Evolutionary conservation across 345 rosid species (phyloP).

Genomic region (Syzygium oleosum): DNA sequence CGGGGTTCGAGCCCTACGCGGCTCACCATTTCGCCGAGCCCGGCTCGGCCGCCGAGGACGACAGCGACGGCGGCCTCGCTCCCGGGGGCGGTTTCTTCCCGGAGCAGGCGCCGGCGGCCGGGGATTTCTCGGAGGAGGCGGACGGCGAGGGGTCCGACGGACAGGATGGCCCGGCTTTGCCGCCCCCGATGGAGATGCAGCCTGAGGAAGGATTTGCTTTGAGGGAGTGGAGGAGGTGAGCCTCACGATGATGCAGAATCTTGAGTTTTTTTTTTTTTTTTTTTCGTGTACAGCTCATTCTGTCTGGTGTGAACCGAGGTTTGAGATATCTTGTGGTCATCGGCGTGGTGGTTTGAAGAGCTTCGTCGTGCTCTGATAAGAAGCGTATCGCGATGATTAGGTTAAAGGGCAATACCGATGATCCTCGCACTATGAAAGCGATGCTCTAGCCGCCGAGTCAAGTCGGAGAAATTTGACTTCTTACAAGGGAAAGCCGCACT

Average conservation of each 20-base stretch:
- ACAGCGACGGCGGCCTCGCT: background rate
- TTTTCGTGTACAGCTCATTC: background rate
- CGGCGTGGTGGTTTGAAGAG: conserved; percentile 2
- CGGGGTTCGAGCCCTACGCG: background rate
- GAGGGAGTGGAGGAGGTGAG: conserved; percentile 83
- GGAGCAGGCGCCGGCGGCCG: background rate
- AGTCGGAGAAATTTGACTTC: background rate
- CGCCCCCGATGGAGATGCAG: conserved; percentile 46
- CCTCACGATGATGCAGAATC: background rate
- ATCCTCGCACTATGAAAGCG: background rate
- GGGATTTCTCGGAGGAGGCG: conserved; percentile 2
- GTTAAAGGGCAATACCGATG: background rate
- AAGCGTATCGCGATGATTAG: background rate
- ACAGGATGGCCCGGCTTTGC: conserved; percentile 48
- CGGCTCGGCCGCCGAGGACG: background rate
- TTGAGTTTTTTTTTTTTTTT: background rate
- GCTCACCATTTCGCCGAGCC: background rate
- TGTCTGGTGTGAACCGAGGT: background rate
- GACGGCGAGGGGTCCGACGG: conserved; percentile 22
- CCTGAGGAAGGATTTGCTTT: conserved; percentile 56
- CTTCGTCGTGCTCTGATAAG: background rate
- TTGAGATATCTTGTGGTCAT: background rate
- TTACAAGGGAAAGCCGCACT: background rate
- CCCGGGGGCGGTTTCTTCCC: background rate
- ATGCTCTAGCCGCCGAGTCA: background rate